Evolutionary conservation across 2,329 filamentous ascomycete species (phyloP).

Genomic region (Clonostachys rhizophaga): DNA sequence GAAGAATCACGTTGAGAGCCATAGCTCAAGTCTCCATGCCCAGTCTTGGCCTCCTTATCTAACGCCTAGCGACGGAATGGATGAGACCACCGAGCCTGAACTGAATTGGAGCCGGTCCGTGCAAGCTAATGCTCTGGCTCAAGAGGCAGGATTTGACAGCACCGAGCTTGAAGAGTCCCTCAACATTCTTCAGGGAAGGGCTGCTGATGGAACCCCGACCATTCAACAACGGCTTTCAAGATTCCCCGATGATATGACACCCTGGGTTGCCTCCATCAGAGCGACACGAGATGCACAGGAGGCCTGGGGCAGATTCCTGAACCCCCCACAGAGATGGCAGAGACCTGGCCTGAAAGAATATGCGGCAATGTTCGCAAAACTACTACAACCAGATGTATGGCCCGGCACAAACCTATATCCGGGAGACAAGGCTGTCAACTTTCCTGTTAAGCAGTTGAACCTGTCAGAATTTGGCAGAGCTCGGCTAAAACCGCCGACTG

Average conservation of each 20-base stretch:
- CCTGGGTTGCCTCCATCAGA: slow-evolving; percentile 52
- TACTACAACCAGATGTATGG: slow-evolving; percentile 28
- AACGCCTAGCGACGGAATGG: slow-evolving; percentile 51
- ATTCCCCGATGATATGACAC: slow-evolving; percentile 8
- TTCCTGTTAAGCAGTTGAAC: slow-evolving; percentile 33
- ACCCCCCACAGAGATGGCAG: slow-evolving; percentile 22
- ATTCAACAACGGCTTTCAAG: slow-evolving; percentile 39
- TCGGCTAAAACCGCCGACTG: slow-evolving; percentile 54
- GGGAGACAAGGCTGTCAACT: slow-evolving; percentile 55
- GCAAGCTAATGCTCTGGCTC: slow-evolving; percentile 47
- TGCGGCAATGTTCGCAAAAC: slow-evolving; percentile 55
- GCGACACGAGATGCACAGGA: slow-evolving; percentile 58
- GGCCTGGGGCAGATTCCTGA: slow-evolving; percentile 49
- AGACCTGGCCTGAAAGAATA: slow-evolving; percentile 41
- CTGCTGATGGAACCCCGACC: slow-evolving; percentile 45
- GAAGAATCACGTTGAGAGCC: slow-evolving; percentile 46
- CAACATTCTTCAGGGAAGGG: slow-evolving; percentile 47
- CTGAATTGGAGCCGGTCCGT: slow-evolving; percentile 50
- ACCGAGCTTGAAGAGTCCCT: slow-evolving; percentile 40
- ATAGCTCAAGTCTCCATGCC: slow-evolving; percentile 39
- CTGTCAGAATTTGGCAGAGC: slow-evolving; percentile 62
- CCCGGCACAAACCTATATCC: slow-evolving; percentile 32
- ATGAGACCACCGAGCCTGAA: slow-evolving; percentile 44
- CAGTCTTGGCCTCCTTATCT: slow-evolving; percentile 59
- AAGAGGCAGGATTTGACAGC: slow-evolving; percentile 50